Evolutionary conservation across 768 basidiomycete genomes (phyloP).

Genomic region (Mycena amicta): DNA sequence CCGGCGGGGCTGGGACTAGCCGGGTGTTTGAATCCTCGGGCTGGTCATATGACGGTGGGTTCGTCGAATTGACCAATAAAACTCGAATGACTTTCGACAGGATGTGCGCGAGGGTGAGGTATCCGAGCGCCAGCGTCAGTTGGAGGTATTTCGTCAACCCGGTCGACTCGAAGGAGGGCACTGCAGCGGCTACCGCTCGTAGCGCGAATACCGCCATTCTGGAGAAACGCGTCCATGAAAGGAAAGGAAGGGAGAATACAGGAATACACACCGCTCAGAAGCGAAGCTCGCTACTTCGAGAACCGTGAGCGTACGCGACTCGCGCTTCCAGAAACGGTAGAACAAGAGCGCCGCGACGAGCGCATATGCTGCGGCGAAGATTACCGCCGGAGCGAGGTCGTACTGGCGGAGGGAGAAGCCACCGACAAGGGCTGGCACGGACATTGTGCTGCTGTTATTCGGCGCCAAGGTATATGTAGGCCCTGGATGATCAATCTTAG

Average conservation of each 20-base stretch:
- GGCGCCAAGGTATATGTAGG: too few relatives aligned
- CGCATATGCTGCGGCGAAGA: conserved; percentile 18
- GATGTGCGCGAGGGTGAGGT: conserved; percentile 26
- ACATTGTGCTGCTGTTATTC: too few relatives aligned
- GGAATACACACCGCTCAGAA: conserved; percentile 21
- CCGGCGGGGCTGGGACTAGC: too few relatives aligned
- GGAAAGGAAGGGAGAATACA: not conserved
- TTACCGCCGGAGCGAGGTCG: conserved; percentile 24
- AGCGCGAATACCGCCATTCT: conserved; percentile 27
- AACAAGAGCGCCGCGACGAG: conserved; percentile 16
- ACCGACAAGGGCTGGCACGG: conserved; percentile 14
- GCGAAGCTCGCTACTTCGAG: conserved; percentile 12
- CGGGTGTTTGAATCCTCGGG: not conserved
- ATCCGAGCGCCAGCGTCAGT: conserved; percentile 28
- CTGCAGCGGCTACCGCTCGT: conserved; percentile 22
- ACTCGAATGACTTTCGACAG: conserved; percentile 24
- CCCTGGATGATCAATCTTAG: too few relatives aligned
- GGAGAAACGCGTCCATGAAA: not conserved
- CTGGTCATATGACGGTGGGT: not conserved
- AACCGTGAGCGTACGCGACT: conserved; percentile 10
- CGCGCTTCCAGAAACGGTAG: conserved; percentile 10
- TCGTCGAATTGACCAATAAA: conserved; percentile 33
- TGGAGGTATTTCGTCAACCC: conserved; percentile 33
- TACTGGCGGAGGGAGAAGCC: conserved; percentile 14
- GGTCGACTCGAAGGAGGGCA: conserved; percentile 16